Base-by-base conservation (phyloP, 495 filamentous ascomycete genomes). In the Penicillium longicatenatum region DNA sequence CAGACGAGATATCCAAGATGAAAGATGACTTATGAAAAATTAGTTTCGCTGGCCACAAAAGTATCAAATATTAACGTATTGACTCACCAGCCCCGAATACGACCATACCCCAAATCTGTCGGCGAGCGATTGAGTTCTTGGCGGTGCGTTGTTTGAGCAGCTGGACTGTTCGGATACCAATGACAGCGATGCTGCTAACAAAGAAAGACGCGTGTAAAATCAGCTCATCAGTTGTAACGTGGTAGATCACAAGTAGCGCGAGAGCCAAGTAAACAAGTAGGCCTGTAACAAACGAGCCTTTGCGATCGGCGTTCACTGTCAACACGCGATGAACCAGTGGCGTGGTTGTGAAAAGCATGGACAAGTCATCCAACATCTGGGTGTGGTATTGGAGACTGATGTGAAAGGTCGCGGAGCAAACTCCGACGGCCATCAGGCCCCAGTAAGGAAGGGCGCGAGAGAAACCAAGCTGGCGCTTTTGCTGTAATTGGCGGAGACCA, bases 291-390 rank as follows among this genome's bases (percentile, higher is more conserved):
- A 66, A 65, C 17, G 65, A 70, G 12, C 60, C 47, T 37, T 57
- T 17, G 14, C 70, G 60, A 10, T 67, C 61, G 9, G 69, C 62
- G 46, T 76, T 62, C 49, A 75, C 77, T 3, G 81, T 78, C 35
- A 77, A 71, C n/a, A 81, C 61, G 30, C 78, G 78, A 30, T 84
- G 79, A 1, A 85, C 65, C 24, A 85, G 70, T 8, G 77, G 70
- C 51, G 75, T 79, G 2, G 75, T 76, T 6, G 83, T 73, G 8
- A 82, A 63, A 44, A 80, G 75, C 83, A 87, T 87, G n/a, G 81
- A 79, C 30, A 84, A 67, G 52, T 85, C 83, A 53, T 75, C 73
- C 58, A 63, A 69, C 78, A 83, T 84, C 60, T 85, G 80, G 7
- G 77, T 76, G 50, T 80, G 73, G 50, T 84, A 83, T 48, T 79